These are phyloP conservation scores for Globisporangium iwayamae DNA, from an alignment of 352 stramenopile species.

Conservation along the genomic window DNA sequence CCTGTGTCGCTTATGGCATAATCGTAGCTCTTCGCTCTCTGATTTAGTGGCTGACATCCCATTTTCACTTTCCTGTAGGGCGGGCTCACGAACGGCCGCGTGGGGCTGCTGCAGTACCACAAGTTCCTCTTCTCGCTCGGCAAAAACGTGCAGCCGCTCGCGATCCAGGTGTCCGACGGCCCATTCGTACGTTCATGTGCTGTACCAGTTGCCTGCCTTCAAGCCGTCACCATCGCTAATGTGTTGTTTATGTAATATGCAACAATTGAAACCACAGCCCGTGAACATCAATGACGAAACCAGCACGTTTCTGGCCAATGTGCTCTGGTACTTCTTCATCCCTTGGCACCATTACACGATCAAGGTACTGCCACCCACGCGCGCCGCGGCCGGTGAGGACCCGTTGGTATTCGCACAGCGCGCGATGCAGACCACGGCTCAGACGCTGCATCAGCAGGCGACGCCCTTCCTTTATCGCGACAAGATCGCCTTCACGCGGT, in stretches of 20 bases:
- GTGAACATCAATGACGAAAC: slow-evolving; percentile 81
- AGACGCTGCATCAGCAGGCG: slow-evolving; percentile 41
- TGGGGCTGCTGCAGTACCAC: slow-evolving; percentile 69
- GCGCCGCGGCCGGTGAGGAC: slow-evolving; percentile 34
- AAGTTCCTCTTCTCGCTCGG: slow-evolving; percentile 77
- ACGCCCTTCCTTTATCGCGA: slow-evolving; percentile 72
- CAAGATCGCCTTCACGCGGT: slow-evolving; percentile 64
- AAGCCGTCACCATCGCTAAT: no score
- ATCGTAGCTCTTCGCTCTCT: slow-evolving; percentile 2
- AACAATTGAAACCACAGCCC: slow-evolving; percentile 23
- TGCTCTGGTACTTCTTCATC: slow-evolving; percentile 69
- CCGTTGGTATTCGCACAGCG: slow-evolving; percentile 51
- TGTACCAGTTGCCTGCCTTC: no score
- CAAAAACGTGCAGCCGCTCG: slow-evolving; percentile 57
- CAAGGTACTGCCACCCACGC: slow-evolving; percentile 43
- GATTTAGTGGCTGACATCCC: neutral
- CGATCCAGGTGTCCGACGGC: slow-evolving; percentile 56
- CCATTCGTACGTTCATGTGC: slow-evolving; percentile 43
- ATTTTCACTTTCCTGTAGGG: slow-evolving; percentile 17
- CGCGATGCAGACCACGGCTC: slow-evolving; percentile 56
- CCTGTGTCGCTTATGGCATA: neutral
- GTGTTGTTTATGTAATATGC: neutral
- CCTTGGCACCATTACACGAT: slow-evolving; percentile 70
- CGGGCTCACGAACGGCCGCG: slow-evolving; percentile 59
- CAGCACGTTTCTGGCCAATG: slow-evolving; percentile 69